These are phyloP conservation scores for Dactylellina haptotyla DNA, from an alignment of 2,329 filamentous ascomycete genomes.

Conservation along the genomic window DNA sequence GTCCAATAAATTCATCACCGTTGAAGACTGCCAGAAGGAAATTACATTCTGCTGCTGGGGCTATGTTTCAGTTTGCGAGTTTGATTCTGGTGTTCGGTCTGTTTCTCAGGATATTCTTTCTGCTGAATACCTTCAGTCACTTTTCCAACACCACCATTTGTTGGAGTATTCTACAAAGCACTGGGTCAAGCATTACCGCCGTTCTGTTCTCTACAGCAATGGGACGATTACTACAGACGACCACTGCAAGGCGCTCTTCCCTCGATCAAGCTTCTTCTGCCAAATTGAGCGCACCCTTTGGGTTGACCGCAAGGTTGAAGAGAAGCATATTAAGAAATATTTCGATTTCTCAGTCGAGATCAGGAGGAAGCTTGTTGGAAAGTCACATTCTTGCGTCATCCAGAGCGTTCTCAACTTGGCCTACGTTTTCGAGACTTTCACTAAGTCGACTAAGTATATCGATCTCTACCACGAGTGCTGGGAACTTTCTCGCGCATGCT, in stretches of 20 bases:
- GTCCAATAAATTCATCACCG: conserved; percentile 14
- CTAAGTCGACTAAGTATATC: conserved; percentile 13
- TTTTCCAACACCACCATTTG: conserved; percentile 30
- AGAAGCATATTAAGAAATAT: conserved; percentile 30
- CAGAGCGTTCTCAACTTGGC: conserved; percentile 24
- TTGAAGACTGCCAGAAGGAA: conserved; percentile 21
- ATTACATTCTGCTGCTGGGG: conserved; percentile 34
- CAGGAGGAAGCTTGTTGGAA: conserved; percentile 12
- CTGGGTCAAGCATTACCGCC: conserved; percentile 32
- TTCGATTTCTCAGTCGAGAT: conserved; percentile 27
- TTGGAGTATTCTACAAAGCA: conserved; percentile 21
- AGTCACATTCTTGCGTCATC: conserved; percentile 6
- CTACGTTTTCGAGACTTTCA: conserved; percentile 24
- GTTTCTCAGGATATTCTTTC: conserved; percentile 8
- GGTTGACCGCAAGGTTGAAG: conserved; percentile 27
- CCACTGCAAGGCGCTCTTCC: conserved; percentile 24
- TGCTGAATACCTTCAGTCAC: neutral
- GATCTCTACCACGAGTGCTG: conserved; percentile 32
- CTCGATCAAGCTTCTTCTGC: conserved; percentile 28
- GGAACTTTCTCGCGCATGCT: conserved; percentile 18
- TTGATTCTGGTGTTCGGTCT: conserved; percentile 11
- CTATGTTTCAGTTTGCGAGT: conserved; percentile 29
- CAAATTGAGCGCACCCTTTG: conserved; percentile 21
- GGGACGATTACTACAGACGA: conserved; percentile 14
- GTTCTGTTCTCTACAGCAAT: conserved; percentile 6